Base-by-base conservation (phyloP, 805 yeast genomes). In the Sugiyamaella lignohabitans region DNA sequence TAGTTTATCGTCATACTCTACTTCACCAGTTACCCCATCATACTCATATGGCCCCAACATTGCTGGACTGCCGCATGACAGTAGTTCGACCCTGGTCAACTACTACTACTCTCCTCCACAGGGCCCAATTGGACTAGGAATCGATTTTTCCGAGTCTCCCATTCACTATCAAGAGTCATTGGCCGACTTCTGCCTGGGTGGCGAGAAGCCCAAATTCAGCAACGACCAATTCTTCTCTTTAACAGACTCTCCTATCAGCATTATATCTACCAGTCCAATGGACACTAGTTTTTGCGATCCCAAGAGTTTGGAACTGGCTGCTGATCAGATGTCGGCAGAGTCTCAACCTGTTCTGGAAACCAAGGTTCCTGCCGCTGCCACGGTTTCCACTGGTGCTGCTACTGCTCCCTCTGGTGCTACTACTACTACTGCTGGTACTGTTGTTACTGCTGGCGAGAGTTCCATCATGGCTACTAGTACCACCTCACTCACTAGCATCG, bases 201-300 rank as follows among this genome's bases (percentile, higher is more conserved):
- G 18, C 6, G 46, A 43, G 36, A 27, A 32, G 40, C 34, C 32
- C 40, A 42, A 32, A 18, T 22, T 22, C 16, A 30, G 23, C 20
- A 23, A 20, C 18, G 41, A 38, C 14, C 5, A n/a, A 3, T n/a
- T 4, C 6, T 17, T 17, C 5, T 21, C n/a, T 29, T 8, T 19
- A 24, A 27, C 11, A 8, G 32, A 27, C 14, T 27, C 32, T 27
- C 32, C 32, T 8, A 14, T 27, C 14, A 27, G 32, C 14, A 27
- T 27, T 27, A 27, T 27, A 14, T 27, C 32, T 8, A 27, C 32
- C 14, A 27, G 32, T 14, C 32, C 32, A 18, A 19, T 16, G 18
- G 35, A n/a, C 17, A 16, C 46, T 20, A 20, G 39, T 4, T 53
- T 55, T 50, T 48, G 57, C 47, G 60, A 57, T 34, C 58, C 58